Base-by-base conservation (phyloP, 495 filamentous ascomycete species). In the Penicillium maclennaniae region DNA sequence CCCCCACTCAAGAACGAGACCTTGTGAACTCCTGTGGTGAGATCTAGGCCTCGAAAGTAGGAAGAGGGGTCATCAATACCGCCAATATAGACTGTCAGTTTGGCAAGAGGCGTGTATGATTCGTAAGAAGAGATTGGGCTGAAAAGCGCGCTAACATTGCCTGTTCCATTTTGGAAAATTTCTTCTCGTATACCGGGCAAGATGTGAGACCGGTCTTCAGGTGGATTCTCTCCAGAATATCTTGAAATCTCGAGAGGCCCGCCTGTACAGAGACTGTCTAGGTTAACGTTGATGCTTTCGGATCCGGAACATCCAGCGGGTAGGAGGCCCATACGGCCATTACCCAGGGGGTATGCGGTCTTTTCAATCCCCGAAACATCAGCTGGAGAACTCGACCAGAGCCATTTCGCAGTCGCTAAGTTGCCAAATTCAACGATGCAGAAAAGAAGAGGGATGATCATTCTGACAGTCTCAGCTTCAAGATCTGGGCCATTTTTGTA, bases 211-310 rank as follows among this genome's bases (percentile, higher is more conserved):
- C 58, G 56, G 23, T 65, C 62, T 10, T 61, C 52, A 15, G 65
- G 47, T 10, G 77, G 76, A 46, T 79, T 79, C 7, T 77, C 76
- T 19, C 77, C 77, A 4, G 59, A 60, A 47, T 79, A 79, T 14
- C 41, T 63, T 67, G 60, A 25, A 14, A 55, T 47, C 43, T 71
- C 63, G 40, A 77, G 77, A 0, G 75, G 75, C 0, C 75, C 75
- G 6, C 73, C 75, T 23, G 68, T 63, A 74, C 74, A 78, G 6
- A 78, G 49, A 14, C 61, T 67, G 51, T 78, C 75, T n/a, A 74
- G 54, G 39, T 77, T 78, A 27, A 77, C 47, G 39, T 66, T 72
- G 21, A 78, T 40, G 12, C 60, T 68, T 47, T 78, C 74, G 1
- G 59, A 44, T 7, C 65, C 69, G 7, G 69, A 55, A 2, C 49